Base-by-base conservation (phyloP, 2,329 filamentous ascomycete species). In the Pezicula radicicola region DNA sequence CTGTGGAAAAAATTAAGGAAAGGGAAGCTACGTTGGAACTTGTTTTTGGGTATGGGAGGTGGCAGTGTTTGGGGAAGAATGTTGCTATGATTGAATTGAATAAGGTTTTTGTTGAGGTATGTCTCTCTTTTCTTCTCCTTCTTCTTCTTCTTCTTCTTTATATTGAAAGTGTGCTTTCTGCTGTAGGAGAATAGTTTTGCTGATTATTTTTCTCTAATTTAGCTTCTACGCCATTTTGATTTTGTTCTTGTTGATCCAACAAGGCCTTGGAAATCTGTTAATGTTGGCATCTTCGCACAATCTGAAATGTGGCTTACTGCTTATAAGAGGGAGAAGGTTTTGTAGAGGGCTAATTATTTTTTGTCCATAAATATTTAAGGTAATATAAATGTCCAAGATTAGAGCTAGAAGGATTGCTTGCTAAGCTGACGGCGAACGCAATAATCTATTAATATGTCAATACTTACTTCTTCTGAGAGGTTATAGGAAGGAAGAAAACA, bases 61-160 rank as follows among this genome's bases (percentile, higher is more conserved):
- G 67, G 52, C 62, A 68, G 57, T 78, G 76, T 55, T 59, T 78
- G n/a, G 77, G 76, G 5, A 74, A 70, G 59, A 63, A 69, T 1
- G 74, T 79, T 50, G 75, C 75, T 1, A 59, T 73, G 48, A 74
- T 78, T 67, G 75, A 78, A 60, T 56, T 79, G 44, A 70, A 75
- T 55, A 80, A 80, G 55, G 65, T 70, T 4, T 60, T 77, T 44
- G 71, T 75, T 15, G 74, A 77, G 72, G 75, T 78, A 64, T 49
- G 67, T 55, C 5, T 21, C 5, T 5, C 5, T 21, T 5, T 21
- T 21, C 21, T 21, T 21, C 21, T 21, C 5, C 21, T 21, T 21
- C 21, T 21, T 21, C 21, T 21, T 21, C 21, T 21, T 21, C 5
- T 5, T 21, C 5, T 21, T 5, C 5, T 21, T 21, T 5, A n/a